phyloP scores from a whole-genome alignment of 2,329 filamentous ascomycete genomes.

The Botrytis byssoidea region DNA sequence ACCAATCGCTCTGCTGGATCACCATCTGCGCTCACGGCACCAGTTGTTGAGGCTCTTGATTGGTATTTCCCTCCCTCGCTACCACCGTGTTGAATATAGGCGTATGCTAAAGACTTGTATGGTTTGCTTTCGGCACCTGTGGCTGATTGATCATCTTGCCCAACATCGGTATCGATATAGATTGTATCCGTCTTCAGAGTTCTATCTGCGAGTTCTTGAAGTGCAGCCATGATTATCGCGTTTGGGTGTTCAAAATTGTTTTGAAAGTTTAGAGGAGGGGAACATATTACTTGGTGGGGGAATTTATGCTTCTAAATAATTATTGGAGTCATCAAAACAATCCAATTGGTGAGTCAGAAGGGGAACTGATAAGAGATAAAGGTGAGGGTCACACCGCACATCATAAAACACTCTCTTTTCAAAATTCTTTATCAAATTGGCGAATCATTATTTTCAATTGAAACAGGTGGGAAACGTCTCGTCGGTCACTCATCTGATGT shows the following conservation, averaged over 20 bases:
- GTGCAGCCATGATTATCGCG: constrained; percentile 33
- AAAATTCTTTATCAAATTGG: background rate
- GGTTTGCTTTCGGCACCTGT: constrained; percentile 70
- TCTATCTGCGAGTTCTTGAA: constrained; percentile 52
- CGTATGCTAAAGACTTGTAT: constrained; percentile 78
- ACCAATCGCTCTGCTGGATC: constrained; percentile 62
- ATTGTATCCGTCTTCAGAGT: constrained; percentile 49
- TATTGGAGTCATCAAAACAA: constrained; percentile 10
- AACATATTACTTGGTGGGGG: constrained; percentile 12
- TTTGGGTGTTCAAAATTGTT: background rate
- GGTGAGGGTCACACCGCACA: background rate
- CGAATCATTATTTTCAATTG: background rate
- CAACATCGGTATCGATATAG: constrained; percentile 80
- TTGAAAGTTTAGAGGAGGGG: constrained; percentile 7
- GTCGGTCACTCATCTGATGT: no score
- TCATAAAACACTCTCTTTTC: background rate
- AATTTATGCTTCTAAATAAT: background rate
- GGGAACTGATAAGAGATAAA: constrained; percentile 2
- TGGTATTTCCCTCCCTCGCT: constrained; percentile 59
- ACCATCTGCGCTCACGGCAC: constrained; percentile 57
- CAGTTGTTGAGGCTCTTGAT: constrained; percentile 65
- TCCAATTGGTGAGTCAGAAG: constrained; percentile 14
- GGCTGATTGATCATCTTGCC: constrained; percentile 65
- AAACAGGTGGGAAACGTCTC: rapidly evolving
- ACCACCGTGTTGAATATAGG: constrained; percentile 66